Base-by-base conservation (phyloP, 768 basidiomycete species). In the Rhizopogon vinicolor region DNA sequence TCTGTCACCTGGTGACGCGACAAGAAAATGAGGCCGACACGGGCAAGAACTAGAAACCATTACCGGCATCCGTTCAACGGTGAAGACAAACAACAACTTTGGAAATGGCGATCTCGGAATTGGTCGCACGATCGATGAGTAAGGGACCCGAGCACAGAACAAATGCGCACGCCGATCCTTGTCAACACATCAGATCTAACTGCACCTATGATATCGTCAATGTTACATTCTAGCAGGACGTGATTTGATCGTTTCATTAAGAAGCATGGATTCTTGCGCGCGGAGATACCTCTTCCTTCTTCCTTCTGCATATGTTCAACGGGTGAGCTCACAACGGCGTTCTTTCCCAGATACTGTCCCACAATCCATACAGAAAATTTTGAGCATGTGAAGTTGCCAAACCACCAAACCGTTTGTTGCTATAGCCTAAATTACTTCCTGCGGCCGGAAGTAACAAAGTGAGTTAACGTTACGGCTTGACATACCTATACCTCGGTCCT, bases 1-100 rank as follows among this genome's bases (percentile, higher is more conserved):
- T 60, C 63, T 64, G 58, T 61, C 62, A 60, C 60, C 62, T 61
- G 64, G 42, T 68, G 62, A 68, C 68, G 70, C 67, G 57, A 67
- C 62, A 40, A 41, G 41, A 60, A 53, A 59, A 52, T 51, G 49
- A 52, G 57, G 43, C 55, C 58, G 51, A 57, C 63, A 63, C 63
- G 68, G 67, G 60, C 62, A 68, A 64, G 59, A 49, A 48, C 37
- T 58, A 52, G 44, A 53, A 57, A 46, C 50, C 51, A 54, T 70
- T 64, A 60, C 64, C 65, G 69, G 69, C 67, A 71, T 61, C 57
- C 35, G 46, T 52, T 58, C 58, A 55, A 42, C 54, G 61, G 63
- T 51, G 60, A 58, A 59, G 52, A 60, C 59, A 60, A 57, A 65
- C 56, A 59, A 65, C 56, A 58, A 56, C 67, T 70, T 62, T 60